Base-by-base conservation (phyloP, 1,139 yeast genomes). In the Barnettozyma hawaiiensis region DNA sequence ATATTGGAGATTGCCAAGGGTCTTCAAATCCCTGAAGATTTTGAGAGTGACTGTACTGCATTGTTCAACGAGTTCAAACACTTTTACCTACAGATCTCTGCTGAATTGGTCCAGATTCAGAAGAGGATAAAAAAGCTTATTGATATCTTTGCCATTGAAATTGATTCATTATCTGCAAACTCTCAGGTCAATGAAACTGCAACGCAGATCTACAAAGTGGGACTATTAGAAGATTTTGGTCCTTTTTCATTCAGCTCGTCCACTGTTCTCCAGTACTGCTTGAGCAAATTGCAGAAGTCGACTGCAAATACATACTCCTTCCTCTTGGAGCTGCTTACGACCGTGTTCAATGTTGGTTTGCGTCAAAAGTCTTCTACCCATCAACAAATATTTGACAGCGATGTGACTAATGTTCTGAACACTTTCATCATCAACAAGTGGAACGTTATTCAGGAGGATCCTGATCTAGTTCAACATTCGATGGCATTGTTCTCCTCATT, bases 1-100 rank as follows among this genome's bases (percentile, higher is more conserved):
- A 61, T 86, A 1, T 70, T 71, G 18, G 85, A 82, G 44, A 64
- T 85, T 12, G 92, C 89, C 0, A 81, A 78, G 45, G 87, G 90
- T 0, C 63, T 83, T 51, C 70, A 72, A 37, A 59, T 76, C 5
- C 79, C 85, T 0, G 84, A 76, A 34, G 86, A 80, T 21, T 54
- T 65, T 8, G 45, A 47, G 27, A 44, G 48, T 1, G 46, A 47
- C 1, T 22, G 46, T 7, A 37, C 43, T 14, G 42, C 40, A 1
- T 15, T 39, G n/a, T 50, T 31, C 31, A 34, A 34, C 5, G 12
- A 15, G 4, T 35, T 43, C 8, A 40, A 55, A 18, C 35, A 39
- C 9, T 59, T 66, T 14, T 75, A 70, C 53, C n/a, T 12, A 2
- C 67, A 75, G 5, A 41, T 45, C 7, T 32, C 47, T 23, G 27